phyloP scores from a whole-genome alignment of 257 asterid species.

The Anisodus tanguticus region DNA sequence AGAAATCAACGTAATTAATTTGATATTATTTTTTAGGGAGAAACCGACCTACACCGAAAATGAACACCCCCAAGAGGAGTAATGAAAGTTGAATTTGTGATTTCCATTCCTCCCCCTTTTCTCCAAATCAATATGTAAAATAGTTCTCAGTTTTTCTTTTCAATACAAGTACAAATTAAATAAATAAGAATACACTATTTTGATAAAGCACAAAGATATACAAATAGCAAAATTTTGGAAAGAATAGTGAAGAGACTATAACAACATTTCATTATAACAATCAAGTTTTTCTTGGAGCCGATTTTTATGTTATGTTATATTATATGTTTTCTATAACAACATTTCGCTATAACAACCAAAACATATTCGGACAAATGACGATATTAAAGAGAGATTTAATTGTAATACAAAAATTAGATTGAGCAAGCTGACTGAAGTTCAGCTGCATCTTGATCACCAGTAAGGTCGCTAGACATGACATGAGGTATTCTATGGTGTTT shows the following conservation, averaged over 20 bases:
- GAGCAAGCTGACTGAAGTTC: constrained; percentile 51
- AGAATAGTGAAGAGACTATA: neutral
- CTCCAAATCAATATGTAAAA: neutral
- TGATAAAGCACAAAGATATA: neutral
- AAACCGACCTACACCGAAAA: no score
- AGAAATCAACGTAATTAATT: no score
- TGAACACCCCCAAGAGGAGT: no score
- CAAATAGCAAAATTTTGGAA: neutral
- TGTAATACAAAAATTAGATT: constrained; percentile 37
- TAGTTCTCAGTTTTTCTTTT: neutral
- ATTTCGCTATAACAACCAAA: neutral
- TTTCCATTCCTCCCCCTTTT: neutral
- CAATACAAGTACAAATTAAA: neutral
- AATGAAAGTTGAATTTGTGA: no score
- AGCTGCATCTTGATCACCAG: constrained; percentile 47
- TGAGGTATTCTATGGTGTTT: constrained; percentile 85
- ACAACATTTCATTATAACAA: neutral
- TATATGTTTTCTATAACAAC: no score
- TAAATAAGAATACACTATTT: neutral
- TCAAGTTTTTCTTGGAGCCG: no score
- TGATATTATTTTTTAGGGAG: no score
- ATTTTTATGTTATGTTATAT: no score
- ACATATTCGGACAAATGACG: neutral
- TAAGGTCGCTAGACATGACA: constrained; percentile 71
- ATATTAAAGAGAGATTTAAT: neutral